Evolutionary conservation across 2,329 filamentous ascomycete species (phyloP).

Genomic region (Fonsecaea monophora): DNA sequence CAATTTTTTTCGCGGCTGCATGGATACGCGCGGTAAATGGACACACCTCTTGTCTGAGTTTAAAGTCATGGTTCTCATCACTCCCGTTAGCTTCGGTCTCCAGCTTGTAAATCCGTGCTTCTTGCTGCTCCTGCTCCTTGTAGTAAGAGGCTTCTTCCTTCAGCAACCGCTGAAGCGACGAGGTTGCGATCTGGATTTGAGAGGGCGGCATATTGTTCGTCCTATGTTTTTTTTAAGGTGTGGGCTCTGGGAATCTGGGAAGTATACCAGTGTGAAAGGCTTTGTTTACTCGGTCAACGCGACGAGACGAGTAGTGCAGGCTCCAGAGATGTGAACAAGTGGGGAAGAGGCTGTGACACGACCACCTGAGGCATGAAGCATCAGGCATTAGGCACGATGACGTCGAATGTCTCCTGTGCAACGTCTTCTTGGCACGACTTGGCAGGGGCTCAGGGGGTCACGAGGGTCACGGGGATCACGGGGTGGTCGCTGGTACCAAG

Average conservation of each 20-base stretch:
- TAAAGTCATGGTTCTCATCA: conserved; percentile 79
- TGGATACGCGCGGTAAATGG: background rate
- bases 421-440: background rate
- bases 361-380: background rate
- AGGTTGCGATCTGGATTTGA: conserved; percentile 69
- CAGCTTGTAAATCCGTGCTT: conserved; percentile 72
- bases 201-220: conserved; percentile 34
- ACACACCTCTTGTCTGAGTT: conserved; percentile 82
- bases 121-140: conserved; percentile 79
- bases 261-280: background rate
- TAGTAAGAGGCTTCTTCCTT: conserved; percentile 93
- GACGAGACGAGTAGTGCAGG: background rate
- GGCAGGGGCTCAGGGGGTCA: background rate
- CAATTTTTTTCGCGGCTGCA: background rate
- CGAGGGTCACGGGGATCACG: too few species aligned
- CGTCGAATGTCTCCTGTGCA: background rate
- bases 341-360: background rate
- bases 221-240: background rate
- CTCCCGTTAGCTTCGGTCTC: conserved; percentile 65
- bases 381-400: background rate
- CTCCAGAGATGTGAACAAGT: background rate
- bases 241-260: background rate
- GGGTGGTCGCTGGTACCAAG: too few species aligned
- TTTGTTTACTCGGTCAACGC: background rate
- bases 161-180: conserved; percentile 79